Base-by-base conservation (phyloP, 768 basidiomycete genomes). In the Lentinus tigrinus region DNA sequence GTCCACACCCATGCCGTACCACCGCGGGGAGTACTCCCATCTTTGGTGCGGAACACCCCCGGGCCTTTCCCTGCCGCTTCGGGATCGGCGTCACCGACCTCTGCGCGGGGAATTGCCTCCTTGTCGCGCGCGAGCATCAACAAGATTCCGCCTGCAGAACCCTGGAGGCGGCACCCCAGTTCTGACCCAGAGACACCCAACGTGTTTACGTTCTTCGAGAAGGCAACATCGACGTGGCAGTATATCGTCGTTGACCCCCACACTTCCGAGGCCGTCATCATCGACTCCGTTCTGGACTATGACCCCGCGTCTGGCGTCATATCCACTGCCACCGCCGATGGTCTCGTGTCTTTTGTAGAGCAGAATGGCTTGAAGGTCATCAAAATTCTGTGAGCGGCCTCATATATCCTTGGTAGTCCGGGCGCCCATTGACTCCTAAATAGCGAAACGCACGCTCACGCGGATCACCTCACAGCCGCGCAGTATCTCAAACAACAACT, bases 191-290 rank as follows among this genome's bases (percentile, higher is more conserved):
- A 63, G 21, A 70, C 59, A 2, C 69, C 69, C 21, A 63, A 55
- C n/a, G 63, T 70, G 24, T 64, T 57, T 42, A 65, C 65, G 7
- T 70, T 70, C 64, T 70, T 68, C 47, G 69, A 70, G 56, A 65
- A 65, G 40, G 63, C 54, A 7, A 70, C 69, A 8, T 64, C 66
- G n/a, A 70, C 69, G 40, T 70, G 83, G 61, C 84, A 85, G 68
- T 81, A 81, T 56, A 76, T 87, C 61, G 81, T 83, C 61, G 79
- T 75, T 17, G 84, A 85, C 64, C 82, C 82, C 4, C 72, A 72
- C 38, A 84, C 83, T 55, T 63, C 67, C n/a, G 78, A 82, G 27
- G 81, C 70, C 3, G 70, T 68, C 40, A 59, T 76, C 21, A 71
- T 76, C 59, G 72, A 75, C 52, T 63, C 72, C 14, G 74, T 75